Percentiles rank a stretch among this genome's conserved stretches.
Evolutionary conservation across 2,329 filamentous ascomycete species (phyloP).

Genomic region (Penicillium sp.): DNA sequence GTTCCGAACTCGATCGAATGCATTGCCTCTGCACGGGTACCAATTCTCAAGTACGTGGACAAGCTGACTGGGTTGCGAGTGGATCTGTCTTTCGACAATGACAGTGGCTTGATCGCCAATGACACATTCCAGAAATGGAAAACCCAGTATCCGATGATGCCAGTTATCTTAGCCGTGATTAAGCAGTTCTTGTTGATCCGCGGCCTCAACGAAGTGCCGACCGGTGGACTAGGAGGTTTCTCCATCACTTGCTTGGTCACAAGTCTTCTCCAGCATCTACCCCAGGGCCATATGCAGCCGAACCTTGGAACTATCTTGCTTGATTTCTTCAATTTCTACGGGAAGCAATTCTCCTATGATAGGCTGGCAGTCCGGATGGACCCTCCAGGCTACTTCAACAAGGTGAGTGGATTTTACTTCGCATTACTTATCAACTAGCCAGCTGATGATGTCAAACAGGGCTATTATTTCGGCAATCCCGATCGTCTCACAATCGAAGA

Average conservation of each 20-base stretch:
- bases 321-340: slow-evolving; percentile 87
- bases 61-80: slow-evolving; percentile 73
- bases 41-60: slow-evolving; percentile 89
- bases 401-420: slow-evolving; percentile 52
- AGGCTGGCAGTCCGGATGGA: slow-evolving; percentile 71
- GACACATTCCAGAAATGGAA: slow-evolving; percentile 81
- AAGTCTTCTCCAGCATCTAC: slow-evolving; percentile 79
- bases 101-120: slow-evolving; percentile 75
- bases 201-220: slow-evolving; percentile 84
- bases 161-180: slow-evolving; percentile 77
- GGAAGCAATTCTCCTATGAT: slow-evolving; percentile 71
- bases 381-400: slow-evolving; percentile 71
- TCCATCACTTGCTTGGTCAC: slow-evolving; percentile 91
- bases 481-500: slow-evolving; percentile 84
- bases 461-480: slow-evolving; percentile 50
- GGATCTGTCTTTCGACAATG: slow-evolving; percentile 93
- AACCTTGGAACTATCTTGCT: slow-evolving; percentile 79
- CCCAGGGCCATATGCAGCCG: slow-evolving; percentile 63
- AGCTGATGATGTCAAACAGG: slow-evolving; percentile 39
- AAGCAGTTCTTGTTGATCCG: slow-evolving; percentile 93
- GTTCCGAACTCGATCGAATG: slow-evolving; percentile 60
- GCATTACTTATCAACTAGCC: not conserved
- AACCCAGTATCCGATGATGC: slow-evolving; percentile 75
- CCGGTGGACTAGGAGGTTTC: slow-evolving; percentile 89
- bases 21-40: slow-evolving; percentile 76